Evolutionary conservation across 768 basidiomycete genomes (phyloP).

Genomic region (Boletus insuetus): DNA sequence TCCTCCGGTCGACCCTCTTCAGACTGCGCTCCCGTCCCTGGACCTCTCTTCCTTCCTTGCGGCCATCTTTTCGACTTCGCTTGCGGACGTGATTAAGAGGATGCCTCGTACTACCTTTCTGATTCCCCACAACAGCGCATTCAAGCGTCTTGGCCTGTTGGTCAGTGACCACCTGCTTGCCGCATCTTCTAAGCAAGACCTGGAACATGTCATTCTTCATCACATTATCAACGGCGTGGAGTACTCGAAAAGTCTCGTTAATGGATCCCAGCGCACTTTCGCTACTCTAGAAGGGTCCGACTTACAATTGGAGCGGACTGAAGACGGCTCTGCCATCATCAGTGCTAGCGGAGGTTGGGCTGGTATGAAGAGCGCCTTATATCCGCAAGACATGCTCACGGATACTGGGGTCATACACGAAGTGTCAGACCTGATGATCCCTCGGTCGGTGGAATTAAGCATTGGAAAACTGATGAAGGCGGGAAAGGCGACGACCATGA

Average conservation of each 20-base stretch:
- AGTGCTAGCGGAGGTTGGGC: conserved; percentile 78
- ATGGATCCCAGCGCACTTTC: conserved; percentile 70
- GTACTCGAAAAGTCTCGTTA: conserved; percentile 60
- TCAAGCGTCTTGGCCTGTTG: conserved; percentile 77
- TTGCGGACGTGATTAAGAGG: conserved; percentile 65
- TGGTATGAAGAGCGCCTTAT: conserved; percentile 59
- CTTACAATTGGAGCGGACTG: conserved; percentile 64
- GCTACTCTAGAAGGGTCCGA: conserved; percentile 85
- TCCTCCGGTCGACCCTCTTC: conserved; percentile 78
- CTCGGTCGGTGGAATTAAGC: conserved; percentile 81
- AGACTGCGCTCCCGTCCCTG: conserved; percentile 77
- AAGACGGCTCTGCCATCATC: conserved; percentile 45
- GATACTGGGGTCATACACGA: conserved; percentile 90
- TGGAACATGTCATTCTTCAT: conserved; percentile 83
- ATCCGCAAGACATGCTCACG: conserved; percentile 70
- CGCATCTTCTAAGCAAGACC: conserved; percentile 71
- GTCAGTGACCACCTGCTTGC: conserved; percentile 85
- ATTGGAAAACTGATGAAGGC: conserved; percentile 89
- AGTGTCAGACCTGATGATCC: conserved; percentile 80
- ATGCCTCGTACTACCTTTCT: conserved; percentile 76
- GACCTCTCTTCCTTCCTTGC: conserved; percentile 90
- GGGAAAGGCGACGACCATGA: conserved; percentile 87
- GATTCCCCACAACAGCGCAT: conserved; percentile 88
- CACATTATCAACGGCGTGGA: conserved; percentile 76
- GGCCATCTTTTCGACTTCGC: conserved; percentile 79